Evolutionary conservation across 768 basidiomycete genomes (phyloP), one percentile per base, ranked within the genome.

Genomic region (Leccinum variicolor): DNA sequence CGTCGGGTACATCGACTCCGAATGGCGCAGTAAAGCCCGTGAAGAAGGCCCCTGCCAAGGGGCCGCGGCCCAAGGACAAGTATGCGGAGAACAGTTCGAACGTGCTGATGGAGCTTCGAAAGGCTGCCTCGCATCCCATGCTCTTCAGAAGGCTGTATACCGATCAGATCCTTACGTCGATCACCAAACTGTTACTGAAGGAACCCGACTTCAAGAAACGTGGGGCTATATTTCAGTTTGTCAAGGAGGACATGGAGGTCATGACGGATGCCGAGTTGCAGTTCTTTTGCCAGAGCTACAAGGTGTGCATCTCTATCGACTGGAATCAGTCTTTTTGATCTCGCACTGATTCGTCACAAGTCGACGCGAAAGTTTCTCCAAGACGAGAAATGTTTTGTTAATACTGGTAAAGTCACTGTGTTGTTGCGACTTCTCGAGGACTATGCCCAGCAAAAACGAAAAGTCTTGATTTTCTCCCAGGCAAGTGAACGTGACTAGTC

Each of bases 221-320:
- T 15, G 86, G 86, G 1, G 88, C 89, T 8, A 70, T 90, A 46
- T 91, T 85, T 65, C 84, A 94, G 31, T 83, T 86, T 59, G 93
- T 99, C 52, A 92, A 93, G 69, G 97, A 99, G 72, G 97, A 99
- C 72, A 93, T 99, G 90, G 84, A 90, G 64, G 89, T 97, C 19
- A 98, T 98, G 96, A 96, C 94, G 46, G 97, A 99, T 73, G 89
- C 94, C 8, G 97, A 98, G 74, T 78, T 99, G 34, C 93, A 97
- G 66, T 74, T 83, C 43, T 96, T 95, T 69, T 90, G 89, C 66
- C 81, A 82, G 50, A 84, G 85, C 11, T 96, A 96, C 76, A 93
- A 91, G 82, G 94, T 94, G 17, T 33, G 56, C 43, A 33, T 53
- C 4, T 51, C 31, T 1, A 9, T 54, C 19, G 28, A 3, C 17